Percentiles rank a stretch among this genome's conserved stretches.
Evolutionary conservation across 805 yeast genomes (phyloP).

Genomic region (Ogataea trehaloabstinens): DNA sequence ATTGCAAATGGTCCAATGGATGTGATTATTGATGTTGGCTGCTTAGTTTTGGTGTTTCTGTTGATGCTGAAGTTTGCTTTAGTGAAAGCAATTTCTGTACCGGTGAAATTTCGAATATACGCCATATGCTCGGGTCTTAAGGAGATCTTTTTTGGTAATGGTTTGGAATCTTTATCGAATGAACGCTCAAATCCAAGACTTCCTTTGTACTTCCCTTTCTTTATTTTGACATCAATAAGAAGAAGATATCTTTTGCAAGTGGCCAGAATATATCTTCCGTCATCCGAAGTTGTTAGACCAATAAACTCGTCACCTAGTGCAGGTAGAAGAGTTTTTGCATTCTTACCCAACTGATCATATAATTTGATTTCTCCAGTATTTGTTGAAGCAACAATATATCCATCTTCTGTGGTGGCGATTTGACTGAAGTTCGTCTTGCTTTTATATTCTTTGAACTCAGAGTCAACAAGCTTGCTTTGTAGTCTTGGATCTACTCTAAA

Average conservation of each 20-base stretch:
- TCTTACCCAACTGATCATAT: slow-evolving; percentile 67
- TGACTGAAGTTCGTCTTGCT: slow-evolving; percentile 56
- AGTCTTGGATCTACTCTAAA: slow-evolving; percentile 83
- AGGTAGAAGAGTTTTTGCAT: slow-evolving; percentile 77
- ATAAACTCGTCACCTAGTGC: slow-evolving; percentile 75
- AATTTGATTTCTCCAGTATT: slow-evolving; percentile 72
- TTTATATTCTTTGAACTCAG: slow-evolving; percentile 51
- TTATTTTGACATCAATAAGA: slow-evolving; percentile 63
- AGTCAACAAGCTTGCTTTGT: slow-evolving; percentile 57
- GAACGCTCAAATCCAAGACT: slow-evolving; percentile 60
- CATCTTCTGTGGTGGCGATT: slow-evolving; percentile 68
- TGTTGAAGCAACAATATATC: slow-evolving; percentile 76
- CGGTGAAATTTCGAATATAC: slow-evolving; percentile 51
- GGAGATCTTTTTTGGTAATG: slow-evolving; percentile 65
- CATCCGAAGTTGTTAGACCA: slow-evolving; percentile 69
- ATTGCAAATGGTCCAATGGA: slow-evolving; percentile 81
- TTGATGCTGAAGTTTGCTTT: slow-evolving; percentile 78
- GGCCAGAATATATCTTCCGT: slow-evolving; percentile 79
- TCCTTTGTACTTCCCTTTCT: slow-evolving; percentile 59
- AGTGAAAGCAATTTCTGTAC: slow-evolving; percentile 55
- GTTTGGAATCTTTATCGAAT: slow-evolving; percentile 63
- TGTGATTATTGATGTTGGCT: slow-evolving; percentile 61
- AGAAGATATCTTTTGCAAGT: slow-evolving; percentile 74
- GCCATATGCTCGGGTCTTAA: slow-evolving; percentile 72
- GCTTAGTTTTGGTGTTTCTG: slow-evolving; percentile 49